Evolutionary conservation across 2,329 filamentous ascomycete species (phyloP).

Genomic region (Clonostachys solani): DNA sequence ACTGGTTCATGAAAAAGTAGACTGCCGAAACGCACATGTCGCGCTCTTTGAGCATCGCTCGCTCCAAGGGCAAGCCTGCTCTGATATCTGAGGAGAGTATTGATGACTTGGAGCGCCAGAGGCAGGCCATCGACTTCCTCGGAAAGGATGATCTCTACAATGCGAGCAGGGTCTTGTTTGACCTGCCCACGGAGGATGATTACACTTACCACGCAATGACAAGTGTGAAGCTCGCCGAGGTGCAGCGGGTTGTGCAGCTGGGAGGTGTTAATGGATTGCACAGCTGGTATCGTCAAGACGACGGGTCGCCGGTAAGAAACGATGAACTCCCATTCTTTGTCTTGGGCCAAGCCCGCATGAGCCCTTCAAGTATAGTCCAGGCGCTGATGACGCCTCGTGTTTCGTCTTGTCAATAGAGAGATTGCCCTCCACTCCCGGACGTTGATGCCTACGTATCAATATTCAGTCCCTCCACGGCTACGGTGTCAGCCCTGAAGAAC

Average conservation of each 20-base stretch:
- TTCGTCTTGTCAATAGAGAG: conserved; percentile 17
- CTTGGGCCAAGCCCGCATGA: neutral
- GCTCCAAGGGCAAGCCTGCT: conserved; percentile 38
- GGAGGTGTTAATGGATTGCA: conserved; percentile 41
- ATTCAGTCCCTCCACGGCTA: conserved; percentile 57
- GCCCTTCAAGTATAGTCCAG: neutral
- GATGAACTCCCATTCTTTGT: neutral
- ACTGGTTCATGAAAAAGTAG: no score
- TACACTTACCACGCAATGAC: conserved; percentile 49
- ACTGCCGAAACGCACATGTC: no score
- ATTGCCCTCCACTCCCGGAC: conserved; percentile 50
- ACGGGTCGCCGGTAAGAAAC: conserved; percentile 23
- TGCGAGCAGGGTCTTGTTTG: conserved; percentile 38
- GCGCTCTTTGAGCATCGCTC: conserved; percentile 4
- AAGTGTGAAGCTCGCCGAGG: conserved; percentile 42
- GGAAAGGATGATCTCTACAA: conserved; percentile 31
- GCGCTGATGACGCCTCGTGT: conserved; percentile 2
- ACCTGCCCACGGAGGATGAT: conserved; percentile 34
- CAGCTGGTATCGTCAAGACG: conserved; percentile 39
- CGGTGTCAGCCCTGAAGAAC: conserved; percentile 56
- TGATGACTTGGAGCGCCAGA: conserved; percentile 29
- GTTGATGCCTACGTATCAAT: conserved; percentile 63
- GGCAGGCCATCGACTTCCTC: conserved; percentile 29
- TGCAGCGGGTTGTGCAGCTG: conserved; percentile 38
- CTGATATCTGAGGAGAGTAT: conserved; percentile 37